These are phyloP conservation scores for Suhomyces chickasaworum DNA, from an alignment of 1,139 yeast genomes.

Conservation along the genomic window DNA sequence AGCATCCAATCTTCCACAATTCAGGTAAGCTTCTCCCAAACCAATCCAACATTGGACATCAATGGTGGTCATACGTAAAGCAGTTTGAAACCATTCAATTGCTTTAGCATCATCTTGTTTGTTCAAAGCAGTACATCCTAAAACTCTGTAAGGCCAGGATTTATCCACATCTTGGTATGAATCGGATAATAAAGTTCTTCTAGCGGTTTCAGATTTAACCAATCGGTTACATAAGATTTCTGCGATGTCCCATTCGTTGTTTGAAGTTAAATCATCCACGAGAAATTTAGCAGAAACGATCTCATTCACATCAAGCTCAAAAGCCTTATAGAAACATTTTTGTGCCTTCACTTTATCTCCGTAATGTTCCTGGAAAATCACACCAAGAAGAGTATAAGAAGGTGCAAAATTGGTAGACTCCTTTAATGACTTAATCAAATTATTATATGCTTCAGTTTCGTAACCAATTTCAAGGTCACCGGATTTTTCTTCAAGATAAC, in stretches of 20 bases:
- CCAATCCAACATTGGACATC: conserved; percentile 91
- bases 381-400: conserved; percentile 78
- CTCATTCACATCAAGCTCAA: conserved; percentile 82
- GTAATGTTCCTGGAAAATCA: conserved; percentile 58
- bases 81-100: conserved; percentile 84
- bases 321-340: conserved; percentile 86
- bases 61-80: conserved; percentile 64
- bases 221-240: conserved; percentile 68
- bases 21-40: conserved; percentile 86
- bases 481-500: conserved; percentile 35
- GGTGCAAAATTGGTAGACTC: conserved; percentile 68
- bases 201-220: conserved; percentile 62
- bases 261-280: conserved; percentile 65
- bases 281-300: conserved; percentile 71
- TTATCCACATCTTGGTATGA: conserved; percentile 34
- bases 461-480: conserved; percentile 26
- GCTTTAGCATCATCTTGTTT: conserved; percentile 76
- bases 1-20: conserved; percentile 85
- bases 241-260: conserved; percentile 83
- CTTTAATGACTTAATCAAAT: conserved; percentile 64
- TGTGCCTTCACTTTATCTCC: conserved; percentile 70
- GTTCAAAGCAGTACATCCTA: conserved; percentile 80
- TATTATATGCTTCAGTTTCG: conserved; percentile 49
- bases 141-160: conserved; percentile 84
- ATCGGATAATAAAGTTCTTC: conserved; percentile 48